Conservation (phyloP, 345 rosid species). For the Salix dunnii region DNA sequence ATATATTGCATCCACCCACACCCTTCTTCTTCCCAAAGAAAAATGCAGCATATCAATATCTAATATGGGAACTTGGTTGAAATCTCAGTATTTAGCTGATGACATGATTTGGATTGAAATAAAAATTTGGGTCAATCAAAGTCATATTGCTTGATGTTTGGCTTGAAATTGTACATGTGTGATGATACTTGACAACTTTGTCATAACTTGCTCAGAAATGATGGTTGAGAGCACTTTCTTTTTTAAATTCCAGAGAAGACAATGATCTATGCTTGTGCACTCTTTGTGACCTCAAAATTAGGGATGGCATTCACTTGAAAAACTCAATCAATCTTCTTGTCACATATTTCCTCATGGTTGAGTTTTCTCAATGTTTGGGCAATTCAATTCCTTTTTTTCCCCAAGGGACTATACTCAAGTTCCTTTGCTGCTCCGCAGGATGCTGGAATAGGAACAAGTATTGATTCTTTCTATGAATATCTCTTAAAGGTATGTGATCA, state of each 20-base stretch:
- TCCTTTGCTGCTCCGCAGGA: conserved; percentile 59
- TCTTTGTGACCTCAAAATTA: no score
- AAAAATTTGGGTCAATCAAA: neutral
- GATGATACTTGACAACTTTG: neutral
- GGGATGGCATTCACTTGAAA: neutral
- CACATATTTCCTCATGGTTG: neutral
- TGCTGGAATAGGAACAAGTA: conserved; percentile 99
- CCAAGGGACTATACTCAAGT: conserved; percentile 1
- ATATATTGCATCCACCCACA: no score
- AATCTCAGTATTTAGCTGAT: no score
- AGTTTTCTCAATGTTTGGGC: neutral
- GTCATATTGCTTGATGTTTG: neutral
- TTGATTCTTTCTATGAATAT: conserved; percentile 96
- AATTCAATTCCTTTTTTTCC: neutral
- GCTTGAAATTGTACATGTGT: neutral
- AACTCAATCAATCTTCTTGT: conserved; percentile 1
- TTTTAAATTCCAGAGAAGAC: no score
- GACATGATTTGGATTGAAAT: neutral
- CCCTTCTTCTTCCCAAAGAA: no score
- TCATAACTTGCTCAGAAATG: neutral
- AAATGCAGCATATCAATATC: no score
- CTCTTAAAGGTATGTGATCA: conserved; percentile 64
- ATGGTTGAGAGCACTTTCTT: neutral
- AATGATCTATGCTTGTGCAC: no score
- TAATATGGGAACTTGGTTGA: no score